Base-by-base conservation (phyloP, 2,329 filamentous ascomycete species). In the Penicillium sp. region DNA sequence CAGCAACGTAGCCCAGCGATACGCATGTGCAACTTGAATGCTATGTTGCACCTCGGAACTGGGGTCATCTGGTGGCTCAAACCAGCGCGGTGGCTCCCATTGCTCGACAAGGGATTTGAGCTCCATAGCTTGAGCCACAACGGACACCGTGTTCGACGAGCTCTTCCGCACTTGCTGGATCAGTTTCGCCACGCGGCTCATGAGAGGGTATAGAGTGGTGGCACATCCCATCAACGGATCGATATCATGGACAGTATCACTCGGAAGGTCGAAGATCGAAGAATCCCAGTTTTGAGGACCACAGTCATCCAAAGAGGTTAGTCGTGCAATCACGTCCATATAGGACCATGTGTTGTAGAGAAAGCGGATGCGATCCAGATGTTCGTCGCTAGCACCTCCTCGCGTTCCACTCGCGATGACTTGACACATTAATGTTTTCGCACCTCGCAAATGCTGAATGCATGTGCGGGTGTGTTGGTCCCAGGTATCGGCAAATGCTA, bases 201-300 rank as follows among this genome's bases (percentile, higher is more conserved):
- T 84, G 1, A 85, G 69, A 1, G 83, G 84, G 58, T 87, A 87
- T 0, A 87, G 72, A 0, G 81, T 82, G 29, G 75, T 72, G 6
- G 83, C 83, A 58, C 81, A 84, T 10, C 84, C 84, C 80, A 87
- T 83, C 28, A 87, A 66, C 4, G 83, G 83, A 64, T 87, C 84
- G n/a, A 87, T 74, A 51, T 81, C 75, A 21, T 78, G 69, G 49
- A 79, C 71, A 53, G 63, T 69, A 62, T 64, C 69, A 47, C 61
- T 70, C 5, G 74, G 71, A 22, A 69, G 64, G 28, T 70, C 67
- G n/a, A 72, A 66, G 21, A 63, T 60, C n/a, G 62, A 58, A 19
- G 63, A 10, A 64, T 70, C 43, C 17, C 76, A 57, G 6, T 75
- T 69, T 37, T 72, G 69, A 39, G 78, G 73, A 12, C 80, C 78